Percentiles rank a stretch among this genome's conserved stretches.
Conservation (phyloP, 163 green algal genomes). For the Coccomyxa subellipsoidea region DNA sequence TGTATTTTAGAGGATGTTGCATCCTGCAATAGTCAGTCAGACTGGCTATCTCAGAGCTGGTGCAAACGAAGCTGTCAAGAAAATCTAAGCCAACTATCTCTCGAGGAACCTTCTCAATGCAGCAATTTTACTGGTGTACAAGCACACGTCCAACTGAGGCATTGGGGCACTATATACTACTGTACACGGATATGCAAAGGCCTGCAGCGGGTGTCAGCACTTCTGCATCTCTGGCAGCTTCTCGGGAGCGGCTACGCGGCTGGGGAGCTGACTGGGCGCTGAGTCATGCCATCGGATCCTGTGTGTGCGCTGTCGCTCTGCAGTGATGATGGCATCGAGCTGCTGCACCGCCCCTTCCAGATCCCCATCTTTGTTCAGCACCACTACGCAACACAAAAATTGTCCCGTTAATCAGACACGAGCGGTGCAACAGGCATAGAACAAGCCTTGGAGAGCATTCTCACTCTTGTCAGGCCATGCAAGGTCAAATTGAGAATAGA, state of each 20-base stretch:
- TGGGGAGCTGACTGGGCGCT: neutral
- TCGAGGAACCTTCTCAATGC: no score
- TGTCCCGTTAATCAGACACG: neutral
- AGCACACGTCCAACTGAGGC: no score
- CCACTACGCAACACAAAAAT: slow-evolving; percentile 49
- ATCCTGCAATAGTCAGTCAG: no score
- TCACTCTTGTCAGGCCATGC: no score
- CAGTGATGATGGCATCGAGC: slow-evolving; percentile 79
- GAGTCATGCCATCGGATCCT: neutral
- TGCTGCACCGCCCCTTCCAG: slow-evolving; percentile 73
- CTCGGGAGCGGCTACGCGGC: neutral
- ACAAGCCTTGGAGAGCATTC: neutral
- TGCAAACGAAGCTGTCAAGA: no score
- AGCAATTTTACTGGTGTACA: no score
- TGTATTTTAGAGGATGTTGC: no score
- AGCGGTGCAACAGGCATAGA: neutral
- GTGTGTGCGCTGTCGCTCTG: slow-evolving; percentile 43
- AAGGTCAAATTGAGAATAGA: no score
- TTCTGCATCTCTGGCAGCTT: neutral
- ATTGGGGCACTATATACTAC: no score
- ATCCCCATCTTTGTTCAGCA: slow-evolving; percentile 80
- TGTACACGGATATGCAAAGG: no score
- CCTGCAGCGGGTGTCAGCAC: neutral
- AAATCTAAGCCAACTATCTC: no score
- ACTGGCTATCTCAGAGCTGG: no score